These are phyloP conservation scores for Chlorociboria aeruginascens DNA, from an alignment of 495 filamentous ascomycete species.

Conservation along the genomic window DNA sequence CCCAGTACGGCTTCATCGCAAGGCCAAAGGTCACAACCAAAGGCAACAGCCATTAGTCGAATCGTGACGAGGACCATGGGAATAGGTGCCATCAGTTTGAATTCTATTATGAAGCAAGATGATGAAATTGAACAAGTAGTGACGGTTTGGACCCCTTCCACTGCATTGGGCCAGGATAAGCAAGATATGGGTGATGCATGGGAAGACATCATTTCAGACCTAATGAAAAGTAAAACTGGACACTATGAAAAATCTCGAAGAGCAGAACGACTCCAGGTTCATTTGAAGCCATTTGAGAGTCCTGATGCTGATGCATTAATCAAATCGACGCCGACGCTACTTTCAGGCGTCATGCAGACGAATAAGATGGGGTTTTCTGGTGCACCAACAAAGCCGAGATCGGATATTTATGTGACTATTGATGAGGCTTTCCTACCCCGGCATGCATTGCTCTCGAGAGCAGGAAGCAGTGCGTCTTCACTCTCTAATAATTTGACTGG, in stretches of 20 bases:
- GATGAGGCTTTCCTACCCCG: conserved; percentile 60
- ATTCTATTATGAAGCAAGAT: conserved; percentile 61
- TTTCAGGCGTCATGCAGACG: conserved; percentile 69
- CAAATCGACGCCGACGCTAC: conserved; percentile 73
- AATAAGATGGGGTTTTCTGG: conserved; percentile 91
- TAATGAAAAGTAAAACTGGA: conserved; percentile 59
- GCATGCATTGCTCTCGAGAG: conserved; percentile 70
- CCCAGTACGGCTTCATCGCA: conserved; percentile 45
- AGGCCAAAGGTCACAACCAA: conserved; percentile 29
- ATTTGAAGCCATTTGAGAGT: conserved; percentile 60
- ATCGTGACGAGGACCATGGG: conserved; percentile 58
- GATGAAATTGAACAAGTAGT: conserved; percentile 67
- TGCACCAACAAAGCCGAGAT: conserved; percentile 73
- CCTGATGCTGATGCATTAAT: conserved; percentile 71
- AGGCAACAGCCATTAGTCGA: conserved; percentile 12
- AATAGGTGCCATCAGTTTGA: conserved; percentile 71
- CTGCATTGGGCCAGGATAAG: conserved; percentile 30
- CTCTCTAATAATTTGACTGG: conserved; percentile 49
- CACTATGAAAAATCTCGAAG: conserved; percentile 58
- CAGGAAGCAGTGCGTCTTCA: conserved; percentile 60
- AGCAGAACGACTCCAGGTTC: conserved; percentile 63
- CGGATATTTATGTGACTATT: conserved; percentile 89
- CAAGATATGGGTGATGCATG: conserved; percentile 56
- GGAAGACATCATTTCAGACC: conserved; percentile 60
- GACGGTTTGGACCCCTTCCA: conserved; percentile 61